These are phyloP conservation scores for Xylariaceae sp. DNA, from an alignment of 2,329 filamentous ascomycete genomes.

Conservation along the genomic window DNA sequence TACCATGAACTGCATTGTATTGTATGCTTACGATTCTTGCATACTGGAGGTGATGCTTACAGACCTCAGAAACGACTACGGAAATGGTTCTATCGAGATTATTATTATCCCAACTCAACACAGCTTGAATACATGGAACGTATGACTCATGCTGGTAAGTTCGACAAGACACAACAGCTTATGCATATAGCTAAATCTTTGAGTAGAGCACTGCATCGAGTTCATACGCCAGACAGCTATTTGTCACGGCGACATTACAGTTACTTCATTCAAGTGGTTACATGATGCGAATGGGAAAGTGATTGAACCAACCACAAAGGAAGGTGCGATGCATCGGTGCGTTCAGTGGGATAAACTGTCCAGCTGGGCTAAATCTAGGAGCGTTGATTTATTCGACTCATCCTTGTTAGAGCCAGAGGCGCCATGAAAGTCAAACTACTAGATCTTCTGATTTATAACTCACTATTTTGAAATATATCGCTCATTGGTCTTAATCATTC, in stretches of 20 bases:
- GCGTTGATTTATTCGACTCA: neutral
- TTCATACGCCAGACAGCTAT: neutral
- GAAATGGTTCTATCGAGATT: conserved; percentile 7
- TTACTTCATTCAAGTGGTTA: neutral
- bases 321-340: neutral
- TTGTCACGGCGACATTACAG: conserved; percentile 8
- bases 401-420: neutral
- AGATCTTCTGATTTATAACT: too few species aligned
- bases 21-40: too few species aligned
- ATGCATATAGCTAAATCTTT: neutral
- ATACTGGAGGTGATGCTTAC: too few species aligned
- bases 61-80: conserved; percentile 5
- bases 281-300: neutral
- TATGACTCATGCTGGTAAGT: conserved; percentile 2
- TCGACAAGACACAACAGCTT: neutral
- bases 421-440: too few species aligned
- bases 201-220: conserved; percentile 12
- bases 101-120: conserved; percentile 8
- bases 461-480: too few species aligned
- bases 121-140: neutral
- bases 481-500: too few species aligned
- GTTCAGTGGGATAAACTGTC: neutral
- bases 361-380: neutral
- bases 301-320: neutral
- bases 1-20: conserved; percentile 13